Conservation (phyloP, 2,329 filamentous ascomycete genomes). For the Echinosphaeria canescens region DNA sequence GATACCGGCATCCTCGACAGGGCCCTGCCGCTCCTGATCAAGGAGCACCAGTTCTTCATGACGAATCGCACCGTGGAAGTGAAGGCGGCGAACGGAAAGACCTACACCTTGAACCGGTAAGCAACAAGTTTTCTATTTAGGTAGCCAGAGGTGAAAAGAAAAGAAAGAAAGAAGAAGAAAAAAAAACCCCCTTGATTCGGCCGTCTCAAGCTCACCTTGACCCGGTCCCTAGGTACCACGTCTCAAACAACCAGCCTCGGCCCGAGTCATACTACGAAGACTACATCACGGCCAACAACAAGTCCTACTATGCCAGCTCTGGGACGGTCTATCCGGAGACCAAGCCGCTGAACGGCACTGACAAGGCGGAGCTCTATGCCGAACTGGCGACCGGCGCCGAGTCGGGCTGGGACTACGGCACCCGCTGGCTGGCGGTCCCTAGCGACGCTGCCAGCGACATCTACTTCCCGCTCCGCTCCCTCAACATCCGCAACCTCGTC, state of each 20-base stretch:
- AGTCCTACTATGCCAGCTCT: slow-evolving; percentile 34
- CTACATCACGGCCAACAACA: slow-evolving; percentile 41
- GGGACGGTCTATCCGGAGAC: slow-evolving; percentile 35
- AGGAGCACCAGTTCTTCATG: slow-evolving; percentile 41
- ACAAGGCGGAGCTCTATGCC: slow-evolving; percentile 30
- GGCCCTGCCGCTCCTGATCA: slow-evolving; percentile 37
- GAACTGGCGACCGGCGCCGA: slow-evolving; percentile 45
- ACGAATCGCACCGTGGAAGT: slow-evolving; percentile 36
- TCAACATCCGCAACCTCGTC: slow-evolving; percentile 34
- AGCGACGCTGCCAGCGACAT: slow-evolving; percentile 33
- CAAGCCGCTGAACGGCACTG: slow-evolving; percentile 23
- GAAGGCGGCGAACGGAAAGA: slow-evolving; percentile 17
- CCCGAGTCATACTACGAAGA: slow-evolving; percentile 48
- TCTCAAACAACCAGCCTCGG: slow-evolving; percentile 40
- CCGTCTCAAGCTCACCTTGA: too few relatives aligned
- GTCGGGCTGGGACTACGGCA: slow-evolving; percentile 41
- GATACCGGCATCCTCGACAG: slow-evolving; percentile 36
- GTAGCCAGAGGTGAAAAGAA: too few relatives aligned
- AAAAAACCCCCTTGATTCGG: too few relatives aligned
- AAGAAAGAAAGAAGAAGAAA: too few relatives aligned
- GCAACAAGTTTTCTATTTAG: too few relatives aligned
- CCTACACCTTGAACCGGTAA: slow-evolving; percentile 32
- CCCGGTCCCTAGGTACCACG: slow-evolving; percentile 22
- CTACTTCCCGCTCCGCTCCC: slow-evolving; percentile 42
- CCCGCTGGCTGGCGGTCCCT: slow-evolving; percentile 34